Base-by-base conservation (phyloP, 371 early-diverging fungal species). In the Mortierella sp. region DNA sequence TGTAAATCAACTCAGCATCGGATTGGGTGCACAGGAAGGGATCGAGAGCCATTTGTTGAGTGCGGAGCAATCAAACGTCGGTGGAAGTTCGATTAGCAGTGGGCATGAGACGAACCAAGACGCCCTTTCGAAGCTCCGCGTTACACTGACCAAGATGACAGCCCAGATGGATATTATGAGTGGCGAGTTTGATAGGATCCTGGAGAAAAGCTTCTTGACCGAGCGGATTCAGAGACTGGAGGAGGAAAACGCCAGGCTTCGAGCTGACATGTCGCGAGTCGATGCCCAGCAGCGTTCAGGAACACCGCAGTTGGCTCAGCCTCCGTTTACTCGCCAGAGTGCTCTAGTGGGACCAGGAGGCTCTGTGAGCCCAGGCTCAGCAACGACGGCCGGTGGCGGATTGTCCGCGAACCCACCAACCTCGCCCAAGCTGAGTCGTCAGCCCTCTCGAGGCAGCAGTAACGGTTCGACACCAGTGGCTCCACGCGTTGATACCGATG, bases 121-220 rank as follows among this genome's bases (percentile, higher is more conserved):
- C 48, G 57, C 68, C 0, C 61, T 76, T 19, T 56, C 80, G 15
- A 84, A 84, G 46, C 81, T 89, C 24, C 82, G 83, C 17, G 79
- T 82, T 4, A 84, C 85, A 3, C 78, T 87, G 49, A 46, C 81
- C 57, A 85, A 83, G 50, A 86, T 85, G 83, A 59, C 79, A 28
- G 78, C 82, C 1, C 88, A 93, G 55, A 63, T 93, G 54, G 89
- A 92, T 46, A 72, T 80, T 0, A 81, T 90, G 67, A 53, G 76
- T 3, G 42, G 70, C 2, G 90, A 93, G 14, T 92, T 91, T 50
- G 82, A 91, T 21, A 61, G 79, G 28, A 73, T 85, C 6, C 27
- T 93, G 17, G 79, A 79, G 30, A 79, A 81, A 50, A 81, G 72
- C 42, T 85, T 80, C 78, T 62, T 66, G 61, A 57, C 70, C 5